phyloP scores from a whole-genome alignment of 441 rosid genomes.

The Brassica hybrid region DNA sequence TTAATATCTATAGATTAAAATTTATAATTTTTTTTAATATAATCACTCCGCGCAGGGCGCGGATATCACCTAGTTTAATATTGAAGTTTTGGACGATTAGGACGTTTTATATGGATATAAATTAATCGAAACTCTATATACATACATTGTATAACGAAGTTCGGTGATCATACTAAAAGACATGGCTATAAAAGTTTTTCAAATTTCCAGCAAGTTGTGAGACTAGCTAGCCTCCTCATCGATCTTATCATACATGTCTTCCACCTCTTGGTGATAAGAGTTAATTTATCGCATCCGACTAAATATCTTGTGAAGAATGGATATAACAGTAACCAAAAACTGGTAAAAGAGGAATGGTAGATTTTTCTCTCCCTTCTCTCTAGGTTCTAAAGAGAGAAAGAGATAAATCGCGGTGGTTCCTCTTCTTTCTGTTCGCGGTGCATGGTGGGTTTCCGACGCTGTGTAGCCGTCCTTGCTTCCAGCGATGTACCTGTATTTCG shows the following conservation, averaged over 20 bases:
- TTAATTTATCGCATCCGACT: background rate
- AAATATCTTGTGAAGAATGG: background rate
- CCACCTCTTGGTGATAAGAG: constrained; percentile 7
- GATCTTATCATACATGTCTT: constrained; percentile 1
- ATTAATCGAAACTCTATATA: background rate
- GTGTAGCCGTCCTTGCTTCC: too few species aligned
- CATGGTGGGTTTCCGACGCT: too few species aligned
- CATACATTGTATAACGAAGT: background rate
- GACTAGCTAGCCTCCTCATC: constrained; percentile 9
- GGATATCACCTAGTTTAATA: too few species aligned
- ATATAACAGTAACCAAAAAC: background rate
- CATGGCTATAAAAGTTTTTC: constrained; percentile 15
- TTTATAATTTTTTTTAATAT: too few species aligned
- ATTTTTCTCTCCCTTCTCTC: too few species aligned
- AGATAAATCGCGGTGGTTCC: too few species aligned
- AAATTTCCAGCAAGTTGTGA: constrained; percentile 27
- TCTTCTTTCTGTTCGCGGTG: too few species aligned
- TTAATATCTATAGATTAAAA: too few species aligned
- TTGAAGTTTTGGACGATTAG: background rate
- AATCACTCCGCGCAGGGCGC: too few species aligned
- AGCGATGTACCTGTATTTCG: too few species aligned
- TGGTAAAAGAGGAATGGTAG: too few species aligned
- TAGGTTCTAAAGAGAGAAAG: too few species aligned
- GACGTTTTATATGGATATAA: constrained; percentile 21
- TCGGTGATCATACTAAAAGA: constrained; percentile 8